A percentile compares a stretch with the other conserved stretches of the same genome.
phyloP scores from a whole-genome alignment of 306 rosid species.

The barrel medic (Medicago truncatula) region MtrunA17r5.0-ANR NC_053045.1:50959501-50960000 shows the following conservation, averaged over 20 bases:
- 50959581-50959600: conserved; percentile 15
- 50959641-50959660: background rate
- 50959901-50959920: no score
- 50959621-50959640: conserved; percentile 25
- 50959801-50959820: conserved; percentile 25
- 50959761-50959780: conserved; percentile 9
- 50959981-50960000: no score
- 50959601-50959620: conserved; percentile 37
- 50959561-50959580: conserved; percentile 17
- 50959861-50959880: no score
- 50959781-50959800: conserved; percentile 16
- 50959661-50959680: conserved; percentile 37
- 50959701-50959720: conserved; percentile 13
- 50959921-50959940: no score
- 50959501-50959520: no score
- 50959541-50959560: conserved; percentile 8
- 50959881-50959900: no score
- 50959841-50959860: background rate
- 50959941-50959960: no score
- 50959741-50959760: conserved; percentile 40
- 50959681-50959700: conserved; percentile 24
- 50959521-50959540: conserved; percentile 44
- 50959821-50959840: background rate
- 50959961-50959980: no score
- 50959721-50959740: conserved; percentile 41